phyloP scores from a whole-genome alignment of 2,329 filamentous ascomycete genomes.

The Cladosporium sp. region DNA sequence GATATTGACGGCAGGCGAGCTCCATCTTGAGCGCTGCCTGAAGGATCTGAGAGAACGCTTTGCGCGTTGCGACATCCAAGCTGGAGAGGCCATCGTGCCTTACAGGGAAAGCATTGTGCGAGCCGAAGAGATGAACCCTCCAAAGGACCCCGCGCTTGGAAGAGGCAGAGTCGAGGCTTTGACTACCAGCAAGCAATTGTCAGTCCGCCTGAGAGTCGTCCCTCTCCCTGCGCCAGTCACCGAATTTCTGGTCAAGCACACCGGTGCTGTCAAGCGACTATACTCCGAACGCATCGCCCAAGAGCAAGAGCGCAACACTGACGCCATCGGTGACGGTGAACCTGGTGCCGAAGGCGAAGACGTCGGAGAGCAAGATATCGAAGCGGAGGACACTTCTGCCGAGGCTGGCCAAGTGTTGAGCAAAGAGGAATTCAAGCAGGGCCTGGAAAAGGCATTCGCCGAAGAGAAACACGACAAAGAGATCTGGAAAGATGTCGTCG shows the following conservation, averaged over 20 bases:
- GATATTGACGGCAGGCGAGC: conserved; percentile 83
- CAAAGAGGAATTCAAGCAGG: conserved; percentile 68
- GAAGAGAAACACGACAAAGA: conserved; percentile 69
- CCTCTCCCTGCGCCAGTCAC: conserved; percentile 76
- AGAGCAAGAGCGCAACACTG: conserved; percentile 37
- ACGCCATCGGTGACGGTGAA: conserved; percentile 32
- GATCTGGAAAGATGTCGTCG: conserved; percentile 68
- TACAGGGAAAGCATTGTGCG: conserved; percentile 85
- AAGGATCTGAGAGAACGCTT: conserved; percentile 92
- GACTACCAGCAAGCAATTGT: conserved; percentile 82
- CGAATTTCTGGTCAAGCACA: conserved; percentile 78
- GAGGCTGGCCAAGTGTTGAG: conserved; percentile 59
- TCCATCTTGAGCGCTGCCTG: conserved; percentile 89
- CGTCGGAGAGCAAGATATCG: conserved; percentile 36
- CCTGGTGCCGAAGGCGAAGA: conserved; percentile 35
- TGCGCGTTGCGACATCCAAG: conserved; percentile 89
- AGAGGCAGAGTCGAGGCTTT: conserved; percentile 71
- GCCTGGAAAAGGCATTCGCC: conserved; percentile 65
- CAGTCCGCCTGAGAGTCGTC: conserved; percentile 67
- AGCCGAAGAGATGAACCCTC: conserved; percentile 85
- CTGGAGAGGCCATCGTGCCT: conserved; percentile 88
- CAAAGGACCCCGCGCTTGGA: conserved; percentile 78
- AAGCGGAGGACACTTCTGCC: conserved; percentile 46
- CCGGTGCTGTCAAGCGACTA: conserved; percentile 69
- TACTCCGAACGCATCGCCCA: conserved; percentile 64